Percentiles rank a stretch among this genome's conserved stretches.
These are phyloP conservation scores for Berkeleyomyces basicola DNA, from an alignment of 2,329 filamentous ascomycete species.

Conservation along the genomic window DNA sequence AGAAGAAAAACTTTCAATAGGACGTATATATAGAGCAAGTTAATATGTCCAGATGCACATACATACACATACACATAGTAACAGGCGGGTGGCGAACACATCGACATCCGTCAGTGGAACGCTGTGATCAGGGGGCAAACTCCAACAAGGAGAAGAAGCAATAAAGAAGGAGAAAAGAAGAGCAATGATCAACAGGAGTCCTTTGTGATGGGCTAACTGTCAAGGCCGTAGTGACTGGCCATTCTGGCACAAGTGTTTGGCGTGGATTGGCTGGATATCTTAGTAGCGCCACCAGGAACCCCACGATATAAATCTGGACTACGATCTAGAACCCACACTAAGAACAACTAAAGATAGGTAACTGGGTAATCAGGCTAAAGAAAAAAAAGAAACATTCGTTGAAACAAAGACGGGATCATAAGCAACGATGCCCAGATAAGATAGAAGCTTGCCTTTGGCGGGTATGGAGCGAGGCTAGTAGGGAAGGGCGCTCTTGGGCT, in stretches of 20 bases:
- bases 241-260: neutral
- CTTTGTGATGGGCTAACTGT: neutral
- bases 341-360: neutral
- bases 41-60: neutral
- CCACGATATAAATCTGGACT: neutral
- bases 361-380: neutral
- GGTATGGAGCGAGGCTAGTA: neutral
- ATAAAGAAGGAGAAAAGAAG: neutral
- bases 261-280: neutral
- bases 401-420: neutral
- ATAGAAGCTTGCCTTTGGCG: neutral
- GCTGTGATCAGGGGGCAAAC: too few relatives aligned
- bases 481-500: neutral
- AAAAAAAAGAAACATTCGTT: neutral
- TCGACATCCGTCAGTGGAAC: too few relatives aligned
- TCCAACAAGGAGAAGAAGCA: neutral
- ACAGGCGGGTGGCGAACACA: too few relatives aligned
- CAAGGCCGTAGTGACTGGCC: neutral
- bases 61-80: neutral
- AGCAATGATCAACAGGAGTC: neutral
- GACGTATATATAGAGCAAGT: neutral
- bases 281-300: neutral
- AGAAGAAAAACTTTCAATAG: neutral
- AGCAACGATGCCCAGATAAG: neutral
- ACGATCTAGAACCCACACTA: neutral